Base-by-base conservation (phyloP, 2,329 filamentous ascomycete species). In the Verticillium tricorpus region DNA sequence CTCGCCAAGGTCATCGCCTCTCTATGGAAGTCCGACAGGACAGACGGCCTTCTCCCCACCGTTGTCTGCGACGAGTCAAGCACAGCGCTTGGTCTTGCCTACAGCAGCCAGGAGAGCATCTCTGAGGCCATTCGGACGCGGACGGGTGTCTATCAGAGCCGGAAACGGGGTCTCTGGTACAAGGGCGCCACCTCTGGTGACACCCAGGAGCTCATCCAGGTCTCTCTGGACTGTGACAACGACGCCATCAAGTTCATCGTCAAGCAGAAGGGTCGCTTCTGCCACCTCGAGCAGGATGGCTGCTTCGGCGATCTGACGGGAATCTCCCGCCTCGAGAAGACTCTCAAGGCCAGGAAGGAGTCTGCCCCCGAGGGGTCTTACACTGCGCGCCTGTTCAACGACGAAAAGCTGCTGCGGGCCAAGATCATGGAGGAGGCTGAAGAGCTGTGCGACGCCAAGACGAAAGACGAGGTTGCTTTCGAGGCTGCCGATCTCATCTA, bases 341-440 rank as follows among this genome's bases (percentile, higher is more conserved):
- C 93, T 0, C 83, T 99, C 15, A 80, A 90, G 66, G 89, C 88
- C 50, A 89, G 95, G 69, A 97, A 95, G 74, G 77, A 84, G 52
- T 92, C 90, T 19, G 93, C 94, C 0, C 94, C 95, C 0, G 84
- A 85, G 66, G 94, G 93, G 1, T 99, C 95, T 14, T 99, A 99
- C 76, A 99, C 95, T 5, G 92, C 93, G 19, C 85, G 94, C 37
- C 81, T 99, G 1, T 99, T 98, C 81, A 93, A 89, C 19, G 95
- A 99, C 66, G 86, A 92, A 68, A 93, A 96, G 74, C 84, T 99
- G 61, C 78, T 97, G 60, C 85, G 91, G 54, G 95, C 95, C 3
- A 99, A 99, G 82, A 97, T 99, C 61, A 96, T 98, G 88, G 95
- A 99, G 76, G 95, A 99, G 75, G 95, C 95, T 0, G 91, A 96